Conservation (phyloP, 2,329 filamentous ascomycete species). For the Zarea fungicola region DNA sequence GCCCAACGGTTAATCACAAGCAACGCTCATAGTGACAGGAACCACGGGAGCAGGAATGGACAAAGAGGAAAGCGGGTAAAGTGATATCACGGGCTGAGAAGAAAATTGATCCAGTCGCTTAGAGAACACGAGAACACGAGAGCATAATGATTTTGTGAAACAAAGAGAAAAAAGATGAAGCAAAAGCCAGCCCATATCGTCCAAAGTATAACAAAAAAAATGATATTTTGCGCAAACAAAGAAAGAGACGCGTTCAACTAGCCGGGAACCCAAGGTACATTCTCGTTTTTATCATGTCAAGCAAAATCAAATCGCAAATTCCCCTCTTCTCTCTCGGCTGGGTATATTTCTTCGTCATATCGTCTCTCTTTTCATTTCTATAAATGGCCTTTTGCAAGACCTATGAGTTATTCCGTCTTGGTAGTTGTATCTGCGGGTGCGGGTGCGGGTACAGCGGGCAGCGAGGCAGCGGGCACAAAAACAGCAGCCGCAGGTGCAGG, state of each 20-base stretch:
- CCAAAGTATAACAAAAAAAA: background rate
- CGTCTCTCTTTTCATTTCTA: background rate
- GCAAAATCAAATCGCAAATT: background rate
- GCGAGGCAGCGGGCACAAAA: too few relatives aligned
- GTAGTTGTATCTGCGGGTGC: background rate
- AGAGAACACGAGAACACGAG: background rate
- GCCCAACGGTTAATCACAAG: too few relatives aligned
- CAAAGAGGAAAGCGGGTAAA: too few relatives aligned
- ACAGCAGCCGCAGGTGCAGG: too few relatives aligned
- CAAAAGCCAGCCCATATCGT: background rate
- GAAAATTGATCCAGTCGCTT: background rate
- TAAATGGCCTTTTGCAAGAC: background rate
- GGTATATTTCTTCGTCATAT: constrained; percentile 11
- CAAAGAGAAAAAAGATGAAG: constrained; percentile 2
- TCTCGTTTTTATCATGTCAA: too few relatives aligned
- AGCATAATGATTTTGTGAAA: background rate
- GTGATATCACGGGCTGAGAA: too few relatives aligned
- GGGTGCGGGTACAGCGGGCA: too few relatives aligned
- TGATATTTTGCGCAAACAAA: background rate
- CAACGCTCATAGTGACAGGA: too few relatives aligned
- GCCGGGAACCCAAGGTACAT: too few relatives aligned
- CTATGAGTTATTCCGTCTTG: constrained; percentile 1
- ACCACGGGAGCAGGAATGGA: too few relatives aligned
- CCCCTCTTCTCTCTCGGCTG: background rate
- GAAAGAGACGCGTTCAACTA: constrained; percentile 8